A percentile compares a stretch with the other conserved stretches of the same genome.
Conservation (phyloP, 1,139 yeast genomes). For the Candida pseudoviswanathii region DNA sequence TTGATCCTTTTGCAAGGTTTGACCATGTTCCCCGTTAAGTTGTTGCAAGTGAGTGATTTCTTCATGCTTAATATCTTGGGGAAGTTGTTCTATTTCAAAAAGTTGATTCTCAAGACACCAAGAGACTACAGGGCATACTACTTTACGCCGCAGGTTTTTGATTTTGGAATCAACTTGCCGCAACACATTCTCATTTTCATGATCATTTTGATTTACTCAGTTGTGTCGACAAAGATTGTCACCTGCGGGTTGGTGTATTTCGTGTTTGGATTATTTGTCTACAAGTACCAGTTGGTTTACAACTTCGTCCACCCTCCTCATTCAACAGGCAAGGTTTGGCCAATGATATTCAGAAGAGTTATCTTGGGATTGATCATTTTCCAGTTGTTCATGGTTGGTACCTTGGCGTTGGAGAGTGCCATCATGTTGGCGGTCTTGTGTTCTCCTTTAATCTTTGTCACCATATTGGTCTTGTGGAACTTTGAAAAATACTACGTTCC, state of each 20-base stretch:
- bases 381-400: constrained; percentile 70
- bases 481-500: constrained; percentile 65
- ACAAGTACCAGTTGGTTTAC: constrained; percentile 66
- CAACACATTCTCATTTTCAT: constrained; percentile 66
- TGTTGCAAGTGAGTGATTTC: constrained; percentile 56
- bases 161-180: constrained; percentile 66
- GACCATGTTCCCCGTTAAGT: constrained; percentile 75
- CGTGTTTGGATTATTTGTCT: constrained; percentile 61
- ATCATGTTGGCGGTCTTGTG: constrained; percentile 52
- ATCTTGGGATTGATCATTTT: constrained; percentile 60
- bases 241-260: constrained; percentile 65
- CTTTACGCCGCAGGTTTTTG: constrained; percentile 66
- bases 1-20: constrained; percentile 73
- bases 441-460: constrained; percentile 54
- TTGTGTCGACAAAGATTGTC: constrained; percentile 66
- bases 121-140: constrained; percentile 62
- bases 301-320: constrained; percentile 73
- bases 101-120: constrained; percentile 52
- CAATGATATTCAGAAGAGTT: constrained; percentile 64
- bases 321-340: constrained; percentile 75
- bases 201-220: constrained; percentile 64
- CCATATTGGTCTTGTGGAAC: constrained; percentile 52
- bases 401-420: constrained; percentile 66
- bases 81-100: constrained; percentile 58
- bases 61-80: constrained; percentile 54